Percentiles rank a stretch among this genome's conserved stretches.
Evolutionary conservation across 2,329 filamentous ascomycete genomes (phyloP).

Genomic region (Helicocarpus griseus): DNA sequence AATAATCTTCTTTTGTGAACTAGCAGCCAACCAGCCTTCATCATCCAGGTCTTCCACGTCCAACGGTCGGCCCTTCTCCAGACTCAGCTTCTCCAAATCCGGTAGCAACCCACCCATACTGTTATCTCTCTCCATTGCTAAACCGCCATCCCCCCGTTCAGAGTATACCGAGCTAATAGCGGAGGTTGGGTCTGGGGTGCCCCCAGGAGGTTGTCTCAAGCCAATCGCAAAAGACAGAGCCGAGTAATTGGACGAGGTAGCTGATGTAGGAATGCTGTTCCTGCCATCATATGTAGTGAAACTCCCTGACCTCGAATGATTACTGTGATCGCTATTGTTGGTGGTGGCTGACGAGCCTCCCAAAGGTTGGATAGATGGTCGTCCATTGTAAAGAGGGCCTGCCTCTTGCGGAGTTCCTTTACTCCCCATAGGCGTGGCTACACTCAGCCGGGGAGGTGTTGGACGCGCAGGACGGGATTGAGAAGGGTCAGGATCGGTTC

Average conservation of each 20-base stretch:
- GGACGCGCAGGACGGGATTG: slow-evolving; percentile 41
- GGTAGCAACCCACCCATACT: slow-evolving; percentile 69
- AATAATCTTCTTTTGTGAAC: slow-evolving; percentile 74
- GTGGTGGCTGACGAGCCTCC: slow-evolving; percentile 54
- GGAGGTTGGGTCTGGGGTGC: slow-evolving; percentile 75
- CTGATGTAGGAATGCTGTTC: slow-evolving; percentile 72
- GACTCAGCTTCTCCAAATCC: slow-evolving; percentile 66
- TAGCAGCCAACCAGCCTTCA: slow-evolving; percentile 89
- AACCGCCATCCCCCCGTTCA: slow-evolving; percentile 64
- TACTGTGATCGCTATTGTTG: slow-evolving; percentile 70
- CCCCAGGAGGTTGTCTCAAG: slow-evolving; percentile 48
- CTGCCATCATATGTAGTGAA: slow-evolving; percentile 64
- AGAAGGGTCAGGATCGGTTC: slow-evolving; percentile 26
- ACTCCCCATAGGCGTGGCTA: slow-evolving; percentile 74
- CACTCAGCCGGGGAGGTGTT: slow-evolving; percentile 65
- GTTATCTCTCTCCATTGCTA: slow-evolving; percentile 70
- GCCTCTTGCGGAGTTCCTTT: slow-evolving; percentile 62
- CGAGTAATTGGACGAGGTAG: slow-evolving; percentile 78
- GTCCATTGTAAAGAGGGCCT: slow-evolving; percentile 42
- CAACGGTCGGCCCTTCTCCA: slow-evolving; percentile 71
- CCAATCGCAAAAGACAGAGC: slow-evolving; percentile 73
- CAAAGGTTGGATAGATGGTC: slow-evolving; percentile 47
- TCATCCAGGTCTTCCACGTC: slow-evolving; percentile 95
- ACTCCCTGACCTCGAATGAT: slow-evolving; percentile 73
- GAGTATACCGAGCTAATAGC: slow-evolving; percentile 80